Conservation (phyloP, 495 filamentous ascomycete species). For the Annulohypoxylon stygium region DNA sequence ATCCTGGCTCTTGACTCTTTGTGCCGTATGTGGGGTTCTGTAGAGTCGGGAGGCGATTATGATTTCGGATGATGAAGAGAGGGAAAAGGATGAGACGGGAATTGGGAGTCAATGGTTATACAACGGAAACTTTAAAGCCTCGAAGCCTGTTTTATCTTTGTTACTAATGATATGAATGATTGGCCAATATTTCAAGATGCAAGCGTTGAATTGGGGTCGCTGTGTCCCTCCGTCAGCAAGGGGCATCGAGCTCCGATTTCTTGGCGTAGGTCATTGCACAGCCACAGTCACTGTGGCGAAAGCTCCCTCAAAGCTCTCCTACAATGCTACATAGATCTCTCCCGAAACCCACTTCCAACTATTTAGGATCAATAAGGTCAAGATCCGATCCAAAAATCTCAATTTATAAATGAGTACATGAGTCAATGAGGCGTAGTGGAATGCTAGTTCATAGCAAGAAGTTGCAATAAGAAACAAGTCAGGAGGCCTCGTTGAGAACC, state of each 20-base stretch:
- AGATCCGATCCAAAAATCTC: not conserved
- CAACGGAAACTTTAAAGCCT: conserved; percentile 21
- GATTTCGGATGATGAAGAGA: not conserved
- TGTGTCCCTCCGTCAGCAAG: conserved; percentile 12
- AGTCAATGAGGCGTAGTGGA: not conserved
- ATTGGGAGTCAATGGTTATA: not conserved
- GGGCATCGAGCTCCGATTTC: conserved; percentile 25
- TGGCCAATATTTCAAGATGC: conserved; percentile 32
- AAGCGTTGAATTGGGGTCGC: conserved; percentile 11
- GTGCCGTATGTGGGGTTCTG: not conserved
- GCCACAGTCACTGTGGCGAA: conserved; percentile 38
- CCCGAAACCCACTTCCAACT: not conserved
- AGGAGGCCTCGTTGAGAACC: conserved; percentile 12
- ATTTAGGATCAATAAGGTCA: not conserved
- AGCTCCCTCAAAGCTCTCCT: conserved; percentile 26
- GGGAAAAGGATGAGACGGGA: conserved; percentile 8
- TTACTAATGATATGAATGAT: conserved; percentile 33
- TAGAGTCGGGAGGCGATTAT: not conserved
- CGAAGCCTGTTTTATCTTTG: conserved; percentile 44
- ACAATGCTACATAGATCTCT: not conserved
- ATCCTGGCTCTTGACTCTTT: conserved; percentile 47
- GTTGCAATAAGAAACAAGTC: not conserved
- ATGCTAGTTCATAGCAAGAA: not conserved
- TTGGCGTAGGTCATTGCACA: conserved; percentile 41
- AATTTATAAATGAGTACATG: not conserved